phyloP scores from a whole-genome alignment of 768 basidiomycete species.

The Pluteus cervinus region DNA sequence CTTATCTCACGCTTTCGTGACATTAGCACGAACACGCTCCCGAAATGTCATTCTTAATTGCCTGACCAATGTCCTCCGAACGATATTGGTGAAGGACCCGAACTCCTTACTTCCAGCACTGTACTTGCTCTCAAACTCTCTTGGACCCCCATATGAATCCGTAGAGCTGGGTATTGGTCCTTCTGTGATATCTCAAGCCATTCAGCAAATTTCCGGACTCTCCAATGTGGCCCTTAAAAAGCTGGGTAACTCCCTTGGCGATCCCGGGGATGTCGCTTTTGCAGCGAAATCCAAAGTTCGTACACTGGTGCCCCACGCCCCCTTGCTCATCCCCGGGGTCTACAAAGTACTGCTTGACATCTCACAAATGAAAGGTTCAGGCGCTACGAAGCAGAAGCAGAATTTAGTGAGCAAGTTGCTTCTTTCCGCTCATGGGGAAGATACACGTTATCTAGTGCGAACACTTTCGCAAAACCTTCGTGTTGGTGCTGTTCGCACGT shows the following conservation, averaged over 20 bases:
- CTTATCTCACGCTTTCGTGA: slow-evolving; percentile 56
- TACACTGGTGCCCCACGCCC: slow-evolving; percentile 67
- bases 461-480: slow-evolving; percentile 71
- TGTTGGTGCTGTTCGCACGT: slow-evolving; percentile 84
- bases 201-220: slow-evolving; percentile 70
- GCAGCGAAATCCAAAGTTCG: slow-evolving; percentile 73
- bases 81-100: slow-evolving; percentile 60
- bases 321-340: slow-evolving; percentile 57
- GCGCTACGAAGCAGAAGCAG: slow-evolving; percentile 72
- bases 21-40: slow-evolving; percentile 63
- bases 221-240: slow-evolving; percentile 49
- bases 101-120: slow-evolving; percentile 67
- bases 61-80: slow-evolving; percentile 70
- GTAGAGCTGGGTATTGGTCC: slow-evolving; percentile 67
- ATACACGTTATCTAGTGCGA: slow-evolving; percentile 76
- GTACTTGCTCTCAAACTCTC: slow-evolving; percentile 78
- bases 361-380: slow-evolving; percentile 62
- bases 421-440: slow-evolving; percentile 82
- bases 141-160: slow-evolving; percentile 68
- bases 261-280: slow-evolving; percentile 86
- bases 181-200: slow-evolving; percentile 60
- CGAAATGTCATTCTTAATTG: slow-evolving; percentile 63
- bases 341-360: slow-evolving; percentile 67
- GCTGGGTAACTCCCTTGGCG: slow-evolving; percentile 70
- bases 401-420: slow-evolving; percentile 75